These are phyloP conservation scores for Penicillium oxalicum DNA, from an alignment of 2,329 filamentous ascomycete species.

Conservation along the genomic window DNA sequence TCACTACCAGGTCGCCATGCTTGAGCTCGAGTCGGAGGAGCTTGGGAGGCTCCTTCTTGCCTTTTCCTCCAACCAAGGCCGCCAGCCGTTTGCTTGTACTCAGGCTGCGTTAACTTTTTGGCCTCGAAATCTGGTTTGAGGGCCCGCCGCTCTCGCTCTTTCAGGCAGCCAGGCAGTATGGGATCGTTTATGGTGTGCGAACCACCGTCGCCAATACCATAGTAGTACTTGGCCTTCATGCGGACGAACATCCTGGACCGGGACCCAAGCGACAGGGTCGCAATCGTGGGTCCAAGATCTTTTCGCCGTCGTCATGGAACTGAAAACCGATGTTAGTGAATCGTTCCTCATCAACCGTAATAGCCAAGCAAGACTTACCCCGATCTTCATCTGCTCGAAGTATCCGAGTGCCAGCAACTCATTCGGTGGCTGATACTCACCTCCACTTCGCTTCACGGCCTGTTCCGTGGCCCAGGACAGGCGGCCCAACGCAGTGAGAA, in stretches of 20 bases:
- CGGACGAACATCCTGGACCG: slow-evolving; percentile 50
- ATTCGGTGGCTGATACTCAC: slow-evolving; percentile 43
- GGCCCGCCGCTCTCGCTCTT: slow-evolving; percentile 16
- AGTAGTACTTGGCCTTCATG: slow-evolving; percentile 48
- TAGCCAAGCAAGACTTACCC: slow-evolving; percentile 25
- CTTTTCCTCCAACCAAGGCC: slow-evolving; percentile 22
- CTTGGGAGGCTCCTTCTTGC: slow-evolving; percentile 2
- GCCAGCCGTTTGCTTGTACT: slow-evolving; percentile 20
- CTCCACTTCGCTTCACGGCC: slow-evolving; percentile 27
- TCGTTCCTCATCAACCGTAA: too few species aligned
- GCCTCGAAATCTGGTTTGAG: slow-evolving; percentile 19
- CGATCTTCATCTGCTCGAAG: slow-evolving; percentile 51
- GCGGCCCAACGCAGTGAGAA: slow-evolving; percentile 44
- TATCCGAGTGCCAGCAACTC: slow-evolving; percentile 53
- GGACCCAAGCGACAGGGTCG: slow-evolving; percentile 50
- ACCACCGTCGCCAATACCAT: slow-evolving; percentile 21
- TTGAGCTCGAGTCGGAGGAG: slow-evolving; percentile 44
- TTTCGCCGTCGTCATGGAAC: slow-evolving; percentile 54
- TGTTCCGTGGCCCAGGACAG: slow-evolving; percentile 49
- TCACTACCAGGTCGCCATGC: slow-evolving; percentile 54
- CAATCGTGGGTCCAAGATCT: slow-evolving; percentile 51
- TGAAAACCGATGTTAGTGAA: not conserved
- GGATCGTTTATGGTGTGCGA: slow-evolving; percentile 23
- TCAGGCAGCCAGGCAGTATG: slow-evolving; percentile 28
- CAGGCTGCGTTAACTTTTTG: slow-evolving; percentile 13